Conservation (phyloP, 371 early-diverging fungal species). For the Apophysomyces sp. region DNA sequence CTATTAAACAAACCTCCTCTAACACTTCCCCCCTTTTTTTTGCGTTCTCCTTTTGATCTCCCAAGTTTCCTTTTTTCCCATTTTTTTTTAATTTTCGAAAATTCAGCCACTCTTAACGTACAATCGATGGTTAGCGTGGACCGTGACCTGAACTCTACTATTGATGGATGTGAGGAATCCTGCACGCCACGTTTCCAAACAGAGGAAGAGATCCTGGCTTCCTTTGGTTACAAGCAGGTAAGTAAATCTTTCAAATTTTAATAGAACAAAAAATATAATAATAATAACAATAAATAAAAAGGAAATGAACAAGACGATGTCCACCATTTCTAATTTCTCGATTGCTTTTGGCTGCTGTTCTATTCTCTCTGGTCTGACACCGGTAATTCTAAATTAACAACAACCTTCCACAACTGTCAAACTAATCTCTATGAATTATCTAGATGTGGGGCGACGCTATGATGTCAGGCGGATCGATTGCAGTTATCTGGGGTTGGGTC, state of each 20-base stretch:
- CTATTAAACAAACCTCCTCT: neutral
- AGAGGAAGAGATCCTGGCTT: constrained; percentile 51
- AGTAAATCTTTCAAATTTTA: too few relatives aligned
- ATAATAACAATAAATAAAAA: constrained; percentile 12
- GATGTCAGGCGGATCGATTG: constrained; percentile 67
- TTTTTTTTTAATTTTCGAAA: neutral
- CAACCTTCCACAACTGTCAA: neutral
- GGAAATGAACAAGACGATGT: constrained; percentile 69
- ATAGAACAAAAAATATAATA: too few relatives aligned
- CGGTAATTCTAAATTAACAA: constrained; percentile 24
- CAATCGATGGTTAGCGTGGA: neutral
- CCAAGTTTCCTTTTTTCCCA: neutral
- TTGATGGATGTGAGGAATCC: neutral
- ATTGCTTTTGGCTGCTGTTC: constrained; percentile 65
- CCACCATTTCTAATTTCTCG: constrained; percentile 58
- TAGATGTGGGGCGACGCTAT: constrained; percentile 59
- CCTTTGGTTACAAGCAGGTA: constrained; percentile 63
- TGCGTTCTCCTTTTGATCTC: neutral
- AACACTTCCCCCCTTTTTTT: neutral
- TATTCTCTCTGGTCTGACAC: constrained; percentile 59
- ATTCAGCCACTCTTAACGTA: too few relatives aligned
- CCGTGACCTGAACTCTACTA: neutral
- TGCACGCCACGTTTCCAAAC: constrained; percentile 24
- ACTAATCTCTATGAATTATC: neutral
- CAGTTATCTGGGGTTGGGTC: constrained; percentile 72